Evolutionary conservation across 768 basidiomycete species (phyloP).

Genomic region (Tulasnella sp.): DNA sequence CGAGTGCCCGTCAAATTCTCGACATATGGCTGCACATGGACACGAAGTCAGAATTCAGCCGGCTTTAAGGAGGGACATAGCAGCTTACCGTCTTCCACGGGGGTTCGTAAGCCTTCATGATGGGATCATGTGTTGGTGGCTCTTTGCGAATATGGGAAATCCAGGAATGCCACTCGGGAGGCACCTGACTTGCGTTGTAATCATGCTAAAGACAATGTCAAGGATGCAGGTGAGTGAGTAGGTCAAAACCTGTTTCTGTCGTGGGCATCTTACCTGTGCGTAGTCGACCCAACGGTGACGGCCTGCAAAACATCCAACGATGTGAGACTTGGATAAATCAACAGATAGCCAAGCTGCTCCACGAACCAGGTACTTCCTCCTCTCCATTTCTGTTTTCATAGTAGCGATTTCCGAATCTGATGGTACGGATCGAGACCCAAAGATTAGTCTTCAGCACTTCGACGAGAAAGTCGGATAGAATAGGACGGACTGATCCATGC

Average conservation of each 20-base stretch:
- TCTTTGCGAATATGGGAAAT: constrained; percentile 77
- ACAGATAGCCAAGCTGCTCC: neutral
- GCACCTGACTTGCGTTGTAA: constrained; percentile 85
- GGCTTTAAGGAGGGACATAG: neutral
- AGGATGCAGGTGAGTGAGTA: neutral
- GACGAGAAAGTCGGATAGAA: neutral
- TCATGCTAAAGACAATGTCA: constrained; percentile 44
- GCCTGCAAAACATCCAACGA: constrained; percentile 35
- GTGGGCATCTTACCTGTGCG: constrained; percentile 49
- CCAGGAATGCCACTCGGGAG: constrained; percentile 97
- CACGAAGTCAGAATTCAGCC: too few relatives aligned
- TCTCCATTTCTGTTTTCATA: constrained; percentile 82
- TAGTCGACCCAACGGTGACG: constrained; percentile 97
- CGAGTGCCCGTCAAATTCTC: constrained; percentile 92
- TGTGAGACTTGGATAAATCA: neutral
- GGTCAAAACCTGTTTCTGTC: neutral
- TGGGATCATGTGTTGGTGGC: constrained; percentile 61
- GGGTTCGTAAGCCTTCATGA: constrained; percentile 57
- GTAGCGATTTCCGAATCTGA: constrained; percentile 86
- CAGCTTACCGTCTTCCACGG: constrained; percentile 72
- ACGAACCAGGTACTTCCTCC: constrained; percentile 79
- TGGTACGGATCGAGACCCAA: neutral
- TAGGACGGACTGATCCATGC: constrained; percentile 66
- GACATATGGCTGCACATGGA: constrained; percentile 47
- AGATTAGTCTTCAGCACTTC: neutral